Conservation (phyloP, 1,139 yeast genomes). For the Magnusiomyces fungicola region DNA sequence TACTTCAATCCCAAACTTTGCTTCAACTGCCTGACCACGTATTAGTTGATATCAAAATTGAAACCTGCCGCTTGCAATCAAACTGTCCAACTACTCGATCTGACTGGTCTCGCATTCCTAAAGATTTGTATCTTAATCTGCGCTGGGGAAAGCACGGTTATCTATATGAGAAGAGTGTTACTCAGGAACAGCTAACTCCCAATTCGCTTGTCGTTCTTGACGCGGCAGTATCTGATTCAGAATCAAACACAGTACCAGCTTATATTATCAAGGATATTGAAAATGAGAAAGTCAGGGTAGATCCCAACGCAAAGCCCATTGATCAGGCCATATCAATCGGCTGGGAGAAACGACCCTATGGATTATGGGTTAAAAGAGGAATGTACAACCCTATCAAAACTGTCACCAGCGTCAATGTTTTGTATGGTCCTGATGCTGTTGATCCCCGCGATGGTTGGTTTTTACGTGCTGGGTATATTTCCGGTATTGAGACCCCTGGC, state of each 20-base stretch:
- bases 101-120: constrained; percentile 31
- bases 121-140: constrained; percentile 30
- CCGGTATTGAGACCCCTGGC: constrained; percentile 13
- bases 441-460: constrained; percentile 77
- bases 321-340: constrained; percentile 23
- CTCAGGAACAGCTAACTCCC: constrained; percentile 24
- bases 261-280: constrained; percentile 21
- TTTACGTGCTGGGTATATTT: constrained; percentile 34
- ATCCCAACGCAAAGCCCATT: constrained; percentile 6
- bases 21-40: constrained; percentile 25
- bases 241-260: constrained; percentile 12
- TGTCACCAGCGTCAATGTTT: constrained; percentile 47
- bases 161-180: constrained; percentile 24
- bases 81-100: constrained; percentile 23
- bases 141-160: constrained; percentile 29
- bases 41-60: constrained; percentile 29
- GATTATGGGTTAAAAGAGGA: constrained; percentile 48
- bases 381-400: constrained; percentile 29
- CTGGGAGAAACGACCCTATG: constrained; percentile 36
- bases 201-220: constrained; percentile 27
- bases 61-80: constrained; percentile 24
- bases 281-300: constrained; percentile 12
- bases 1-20: constrained; percentile 26
- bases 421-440: constrained; percentile 64
- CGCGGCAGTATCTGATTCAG: constrained; percentile 20